Base-by-base conservation (phyloP, 139 green algal genomes). In the Closterium sp. region DNA sequence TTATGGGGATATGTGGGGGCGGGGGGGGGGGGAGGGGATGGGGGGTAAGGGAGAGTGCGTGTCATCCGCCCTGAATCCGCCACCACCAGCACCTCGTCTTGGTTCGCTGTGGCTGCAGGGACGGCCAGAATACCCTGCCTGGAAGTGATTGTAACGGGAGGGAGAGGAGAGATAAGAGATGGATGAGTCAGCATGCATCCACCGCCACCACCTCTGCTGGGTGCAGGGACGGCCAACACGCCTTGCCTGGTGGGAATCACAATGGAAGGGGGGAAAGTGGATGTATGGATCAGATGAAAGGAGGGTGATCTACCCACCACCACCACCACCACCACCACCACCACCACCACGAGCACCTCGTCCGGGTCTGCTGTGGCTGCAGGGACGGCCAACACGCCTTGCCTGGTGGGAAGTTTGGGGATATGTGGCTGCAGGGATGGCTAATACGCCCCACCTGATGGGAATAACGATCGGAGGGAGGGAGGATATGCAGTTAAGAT, bases 21-120 rank as follows among this genome's bases (percentile, higher is more conserved):
- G n/a, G n/a, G n/a, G n/a, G n/a, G n/a, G n/a, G n/a, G n/a, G n/a
- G n/a, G n/a, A n/a, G n/a, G n/a, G n/a, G n/a, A n/a, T n/a, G n/a
- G n/a, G n/a, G n/a, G n/a, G n/a, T n/a, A n/a, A n/a, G n/a, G n/a
- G n/a, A n/a, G n/a, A n/a, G n/a, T n/a, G n/a, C n/a, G n/a, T n/a
- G n/a, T n/a, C n/a, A n/a, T n/a, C n/a, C n/a, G n/a, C n/a, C 90
- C 90, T 28, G 92, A 90, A 92, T 97, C 96, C 38, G 96, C 97
- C 32, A 95, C 96, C 93, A 97, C 95, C 92, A 98, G 96, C 55
- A 97, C 93, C 2, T 90, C 90, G 88, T 97, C 96, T 90, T 95
- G 30, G 85, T 84, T 25, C 31, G 89, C 83, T 6, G 8, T 38
- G 7, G 84, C 84, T 8, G 32, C 83, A n/a, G 85, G 85, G 36